Percentiles rank a stretch among this genome's conserved stretches.
These are phyloP conservation scores for Dalechampia spathulata DNA, from an alignment of 441 rosid species.

Conservation along the genomic window DNA sequence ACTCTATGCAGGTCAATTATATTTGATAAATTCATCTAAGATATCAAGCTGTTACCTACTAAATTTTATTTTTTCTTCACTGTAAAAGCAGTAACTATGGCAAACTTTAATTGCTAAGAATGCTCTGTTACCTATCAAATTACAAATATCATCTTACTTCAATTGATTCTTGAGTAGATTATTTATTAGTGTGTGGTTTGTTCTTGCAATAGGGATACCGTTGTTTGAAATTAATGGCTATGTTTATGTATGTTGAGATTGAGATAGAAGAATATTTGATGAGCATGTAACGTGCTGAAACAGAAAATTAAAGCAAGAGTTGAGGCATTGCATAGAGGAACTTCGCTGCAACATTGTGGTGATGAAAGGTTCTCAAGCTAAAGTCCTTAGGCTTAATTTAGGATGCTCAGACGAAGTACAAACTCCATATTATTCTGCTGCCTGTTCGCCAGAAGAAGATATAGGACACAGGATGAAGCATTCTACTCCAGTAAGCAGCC, in stretches of 20 bases:
- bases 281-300: conserved; percentile 15
- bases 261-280: neutral
- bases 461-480: conserved; percentile 36
- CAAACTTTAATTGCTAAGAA: neutral
- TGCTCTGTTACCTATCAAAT: neutral
- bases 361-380: conserved; percentile 55
- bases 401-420: conserved; percentile 39
- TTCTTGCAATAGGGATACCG: neutral
- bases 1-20: neutral
- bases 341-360: conserved; percentile 59
- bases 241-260: neutral
- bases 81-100: neutral
- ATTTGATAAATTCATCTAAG: neutral
- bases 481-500: conserved; percentile 64
- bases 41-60: no score
- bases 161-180: neutral
- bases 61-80: no score
- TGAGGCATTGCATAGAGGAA: conserved; percentile 56
- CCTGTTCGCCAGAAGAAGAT: conserved; percentile 42
- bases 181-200: neutral
- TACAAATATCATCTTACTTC: neutral
- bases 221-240: neutral
- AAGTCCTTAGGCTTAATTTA: conserved; percentile 58
- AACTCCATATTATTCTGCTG: conserved; percentile 48
- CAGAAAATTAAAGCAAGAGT: conserved; percentile 64